Percentiles rank a stretch among this genome's conserved stretches.
phyloP scores from a whole-genome alignment of 345 rosid genomes.

The Rhodamnia rubescens region DNA sequence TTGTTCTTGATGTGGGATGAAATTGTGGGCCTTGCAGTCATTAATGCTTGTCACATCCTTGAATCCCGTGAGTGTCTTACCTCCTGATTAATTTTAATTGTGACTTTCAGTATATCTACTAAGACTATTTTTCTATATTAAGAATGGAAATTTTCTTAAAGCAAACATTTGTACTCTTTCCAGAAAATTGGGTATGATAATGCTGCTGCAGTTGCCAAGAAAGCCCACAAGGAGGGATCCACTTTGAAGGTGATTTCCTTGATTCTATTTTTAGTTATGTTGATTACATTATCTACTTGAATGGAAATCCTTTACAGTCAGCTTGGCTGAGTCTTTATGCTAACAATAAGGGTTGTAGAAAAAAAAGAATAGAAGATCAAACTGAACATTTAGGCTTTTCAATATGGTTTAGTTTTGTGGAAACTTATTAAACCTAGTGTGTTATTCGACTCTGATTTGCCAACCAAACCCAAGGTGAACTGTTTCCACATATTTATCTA shows the following conservation, averaged over 20 bases:
- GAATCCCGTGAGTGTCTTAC: constrained; percentile 63
- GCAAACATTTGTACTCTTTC: constrained; percentile 1
- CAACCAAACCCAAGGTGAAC: background rate
- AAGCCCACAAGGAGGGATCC: constrained; percentile 88
- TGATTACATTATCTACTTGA: background rate
- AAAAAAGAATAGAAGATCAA: background rate
- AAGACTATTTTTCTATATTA: background rate
- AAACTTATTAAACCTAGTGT: background rate
- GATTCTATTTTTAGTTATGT: background rate
- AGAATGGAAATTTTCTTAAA: background rate
- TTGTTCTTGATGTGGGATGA: constrained; percentile 10
- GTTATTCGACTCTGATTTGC: background rate
- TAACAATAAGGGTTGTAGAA: background rate
- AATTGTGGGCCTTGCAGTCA: constrained; percentile 44
- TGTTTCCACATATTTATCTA: background rate
- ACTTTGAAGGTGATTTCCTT: constrained; percentile 60
- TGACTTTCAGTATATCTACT: background rate
- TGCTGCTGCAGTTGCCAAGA: constrained; percentile 98
- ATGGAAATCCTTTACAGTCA: background rate
- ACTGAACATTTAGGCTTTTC: background rate
- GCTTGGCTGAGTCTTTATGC: background rate
- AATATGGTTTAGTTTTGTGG: background rate
- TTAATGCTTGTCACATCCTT: constrained; percentile 96
- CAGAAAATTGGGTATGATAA: constrained; percentile 96
- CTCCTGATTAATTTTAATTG: background rate